These are phyloP conservation scores for Acanthamoeba sp. DNA, from an alignment of 208 protist species.

Conservation along the genomic window DNA sequence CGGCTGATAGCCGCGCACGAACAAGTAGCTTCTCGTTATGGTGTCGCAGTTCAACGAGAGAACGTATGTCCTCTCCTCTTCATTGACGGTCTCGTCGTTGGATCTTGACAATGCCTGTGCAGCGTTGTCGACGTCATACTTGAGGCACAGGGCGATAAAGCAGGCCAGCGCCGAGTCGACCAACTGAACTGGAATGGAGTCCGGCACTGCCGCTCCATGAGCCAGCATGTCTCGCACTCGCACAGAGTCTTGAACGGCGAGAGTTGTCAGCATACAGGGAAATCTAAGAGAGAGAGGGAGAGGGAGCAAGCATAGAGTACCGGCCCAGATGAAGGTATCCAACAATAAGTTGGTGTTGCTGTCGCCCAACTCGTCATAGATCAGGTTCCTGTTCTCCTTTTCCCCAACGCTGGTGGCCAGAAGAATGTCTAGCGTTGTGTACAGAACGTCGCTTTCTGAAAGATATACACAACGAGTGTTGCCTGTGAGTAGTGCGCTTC, in stretches of 20 bases:
- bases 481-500: no score
- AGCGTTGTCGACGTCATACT: constrained; percentile 21
- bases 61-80: background rate
- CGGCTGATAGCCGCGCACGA: constrained; percentile 19
- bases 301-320: background rate
- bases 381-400: constrained; percentile 34
- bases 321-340: constrained; percentile 61
- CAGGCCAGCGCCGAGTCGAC: background rate
- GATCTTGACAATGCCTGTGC: no score
- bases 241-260: background rate
- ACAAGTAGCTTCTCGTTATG: constrained; percentile 7
- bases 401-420: background rate
- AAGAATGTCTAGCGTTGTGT: constrained; percentile 51
- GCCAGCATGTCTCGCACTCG: constrained; percentile 48
- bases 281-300: background rate
- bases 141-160: constrained; percentile 22
- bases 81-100: no score
- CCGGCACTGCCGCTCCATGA: constrained; percentile 7
- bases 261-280: background rate
- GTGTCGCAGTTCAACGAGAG: background rate
- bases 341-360: background rate
- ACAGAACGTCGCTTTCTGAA: constrained; percentile 9
- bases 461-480: no score
- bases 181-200: background rate
- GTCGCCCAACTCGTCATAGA: constrained; percentile 22